phyloP scores from a whole-genome alignment of 78 protist genomes.

The slime mould (Dictyostelium discoideum) region DNA sequence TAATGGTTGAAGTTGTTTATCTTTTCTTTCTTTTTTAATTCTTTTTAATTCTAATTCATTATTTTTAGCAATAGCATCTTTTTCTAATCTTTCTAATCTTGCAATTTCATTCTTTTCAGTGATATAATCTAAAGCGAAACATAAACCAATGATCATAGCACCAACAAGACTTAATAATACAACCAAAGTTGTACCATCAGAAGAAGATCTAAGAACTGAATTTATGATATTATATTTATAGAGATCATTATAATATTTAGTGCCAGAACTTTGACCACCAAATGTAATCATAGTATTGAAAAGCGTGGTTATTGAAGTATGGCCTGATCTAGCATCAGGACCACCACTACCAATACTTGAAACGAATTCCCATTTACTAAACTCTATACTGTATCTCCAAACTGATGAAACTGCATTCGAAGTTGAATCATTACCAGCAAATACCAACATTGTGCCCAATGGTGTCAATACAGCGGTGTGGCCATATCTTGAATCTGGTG shows the following conservation, averaged over 20 bases:
- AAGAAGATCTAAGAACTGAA: constrained; percentile 48
- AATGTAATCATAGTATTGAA: constrained; percentile 69
- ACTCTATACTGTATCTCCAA: constrained; percentile 8
- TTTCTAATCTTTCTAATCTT: constrained; percentile 28
- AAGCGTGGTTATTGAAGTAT: neutral
- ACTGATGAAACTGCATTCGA: neutral
- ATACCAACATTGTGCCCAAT: constrained; percentile 37
- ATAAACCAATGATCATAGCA: constrained; percentile 52
- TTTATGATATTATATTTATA: constrained; percentile 27
- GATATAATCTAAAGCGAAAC: constrained; percentile 59
- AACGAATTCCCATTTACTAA: neutral
- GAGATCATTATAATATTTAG: constrained; percentile 1
- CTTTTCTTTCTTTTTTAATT: neutral
- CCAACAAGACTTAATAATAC: constrained; percentile 47
- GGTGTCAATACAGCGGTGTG: constrained; percentile 33
- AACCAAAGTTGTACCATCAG: constrained; percentile 51
- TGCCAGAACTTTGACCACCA: constrained; percentile 57
- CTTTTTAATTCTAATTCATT: constrained; percentile 2
- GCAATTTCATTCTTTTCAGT: constrained; percentile 48
- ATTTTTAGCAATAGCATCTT: constrained; percentile 40
- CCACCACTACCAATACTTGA: constrained; percentile 12
- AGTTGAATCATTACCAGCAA: constrained; percentile 26
- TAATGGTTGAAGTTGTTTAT: neutral
- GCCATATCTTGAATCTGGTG: neutral
- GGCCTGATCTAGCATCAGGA: constrained; percentile 33